Percentiles rank a stretch among this genome's conserved stretches.
phyloP scores from a whole-genome alignment of 805 yeast species.

The Hanseniaspora lachancei region DNA sequence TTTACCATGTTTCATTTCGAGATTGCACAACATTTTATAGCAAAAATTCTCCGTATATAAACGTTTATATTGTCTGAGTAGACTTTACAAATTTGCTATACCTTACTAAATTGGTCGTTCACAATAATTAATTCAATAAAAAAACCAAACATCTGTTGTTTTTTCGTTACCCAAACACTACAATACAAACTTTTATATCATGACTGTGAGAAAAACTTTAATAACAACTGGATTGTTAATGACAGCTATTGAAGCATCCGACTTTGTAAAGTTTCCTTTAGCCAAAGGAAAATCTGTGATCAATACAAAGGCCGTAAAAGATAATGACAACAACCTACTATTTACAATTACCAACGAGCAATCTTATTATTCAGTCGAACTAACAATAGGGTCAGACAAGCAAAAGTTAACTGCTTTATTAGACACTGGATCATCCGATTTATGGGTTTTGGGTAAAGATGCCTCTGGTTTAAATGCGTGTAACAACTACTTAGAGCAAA shows the following conservation, averaged over 20 bases:
- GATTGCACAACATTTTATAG: too few relatives aligned
- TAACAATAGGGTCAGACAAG: conserved; percentile 39
- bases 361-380: conserved; percentile 31
- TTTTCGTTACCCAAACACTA: too few relatives aligned
- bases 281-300: neutral
- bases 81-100: too few relatives aligned
- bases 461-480: neutral
- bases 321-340: neutral
- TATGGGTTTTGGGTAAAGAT: conserved; percentile 39
- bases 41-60: too few relatives aligned
- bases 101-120: too few relatives aligned
- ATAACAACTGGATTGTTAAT: conserved; percentile 1
- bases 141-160: too few relatives aligned
- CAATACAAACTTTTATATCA: neutral
- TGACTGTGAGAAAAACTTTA: neutral
- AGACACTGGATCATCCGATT: conserved; percentile 66
- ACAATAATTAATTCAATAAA: too few relatives aligned
- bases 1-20: too few relatives aligned
- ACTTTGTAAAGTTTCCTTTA: neutral
- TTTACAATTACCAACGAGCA: conserved; percentile 26
- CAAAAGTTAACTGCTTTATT: conserved; percentile 43
- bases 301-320: neutral
- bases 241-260: neutral
- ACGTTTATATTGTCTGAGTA: too few relatives aligned
- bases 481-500: neutral